phyloP scores from a whole-genome alignment of 2,329 filamentous ascomycete genomes.

The Acephala macrosclerotiorum region DNA sequence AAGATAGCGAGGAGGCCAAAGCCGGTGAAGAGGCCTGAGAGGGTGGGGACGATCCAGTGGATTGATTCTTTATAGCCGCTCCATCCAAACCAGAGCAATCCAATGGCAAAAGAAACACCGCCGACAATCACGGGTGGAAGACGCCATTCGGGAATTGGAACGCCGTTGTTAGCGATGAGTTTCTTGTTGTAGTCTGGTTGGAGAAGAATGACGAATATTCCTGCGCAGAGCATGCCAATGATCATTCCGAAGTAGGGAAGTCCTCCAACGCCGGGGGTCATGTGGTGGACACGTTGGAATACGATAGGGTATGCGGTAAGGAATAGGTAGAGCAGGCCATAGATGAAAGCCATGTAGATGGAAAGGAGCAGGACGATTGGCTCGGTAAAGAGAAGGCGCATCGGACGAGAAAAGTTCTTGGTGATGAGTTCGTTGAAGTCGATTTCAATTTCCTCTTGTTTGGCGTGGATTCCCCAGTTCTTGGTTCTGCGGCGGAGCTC shows the following conservation, averaged over 20 bases:
- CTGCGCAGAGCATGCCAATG: slow-evolving; percentile 73
- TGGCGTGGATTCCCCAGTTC: slow-evolving; percentile 76
- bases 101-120: slow-evolving; percentile 65
- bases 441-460: slow-evolving; percentile 75
- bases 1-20: slow-evolving; percentile 86
- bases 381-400: slow-evolving; percentile 64
- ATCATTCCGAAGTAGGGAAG: slow-evolving; percentile 90
- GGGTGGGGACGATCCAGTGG: slow-evolving; percentile 70
- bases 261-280: slow-evolving; percentile 73
- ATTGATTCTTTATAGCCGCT: slow-evolving; percentile 56
- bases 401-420: slow-evolving; percentile 55
- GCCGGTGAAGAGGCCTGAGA: slow-evolving; percentile 70
- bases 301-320: slow-evolving; percentile 85
- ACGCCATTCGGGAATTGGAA: slow-evolving; percentile 72
- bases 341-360: slow-evolving; percentile 78
- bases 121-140: slow-evolving; percentile 67
- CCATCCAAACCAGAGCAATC: slow-evolving; percentile 83
- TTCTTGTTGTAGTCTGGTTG: slow-evolving; percentile 75
- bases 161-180: slow-evolving; percentile 69
- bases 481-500: slow-evolving; percentile 68
- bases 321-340: slow-evolving; percentile 83
- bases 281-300: slow-evolving; percentile 75
- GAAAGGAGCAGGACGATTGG: slow-evolving; percentile 74
- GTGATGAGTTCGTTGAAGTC: slow-evolving; percentile 68
- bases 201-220: slow-evolving; percentile 65